These are phyloP conservation scores for Gynostemma pentaphyllum DNA, from an alignment of 306 rosid species.

Conservation along the genomic window DNA sequence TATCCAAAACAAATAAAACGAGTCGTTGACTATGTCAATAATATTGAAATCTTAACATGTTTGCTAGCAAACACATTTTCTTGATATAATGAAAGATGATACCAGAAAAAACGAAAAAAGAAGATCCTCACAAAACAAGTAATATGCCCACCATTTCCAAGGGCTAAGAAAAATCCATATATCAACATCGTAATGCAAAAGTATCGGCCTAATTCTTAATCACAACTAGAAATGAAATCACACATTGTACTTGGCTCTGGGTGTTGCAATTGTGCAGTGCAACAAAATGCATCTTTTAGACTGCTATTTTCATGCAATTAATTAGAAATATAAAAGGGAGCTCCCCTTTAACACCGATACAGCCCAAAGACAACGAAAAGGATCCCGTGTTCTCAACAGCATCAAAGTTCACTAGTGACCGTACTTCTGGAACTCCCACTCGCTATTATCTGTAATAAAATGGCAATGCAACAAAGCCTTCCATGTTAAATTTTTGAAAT, in stretches of 20 bases:
- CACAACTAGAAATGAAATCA: neutral
- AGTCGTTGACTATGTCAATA: too few species aligned
- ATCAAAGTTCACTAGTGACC: conserved; percentile 53
- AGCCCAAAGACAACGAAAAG: neutral
- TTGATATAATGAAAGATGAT: too few species aligned
- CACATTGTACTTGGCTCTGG: neutral
- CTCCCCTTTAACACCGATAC: neutral
- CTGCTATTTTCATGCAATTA: neutral
- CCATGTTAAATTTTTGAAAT: neutral
- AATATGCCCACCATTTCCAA: too few species aligned
- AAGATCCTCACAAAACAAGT: too few species aligned
- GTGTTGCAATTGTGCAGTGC: neutral
- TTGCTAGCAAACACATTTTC: too few species aligned
- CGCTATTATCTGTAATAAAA: conserved; percentile 70
- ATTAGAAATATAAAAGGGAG: neutral
- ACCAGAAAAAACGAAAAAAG: too few species aligned
- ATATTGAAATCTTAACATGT: too few species aligned
- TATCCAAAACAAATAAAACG: too few species aligned
- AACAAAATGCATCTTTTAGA: neutral
- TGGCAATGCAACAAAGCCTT: neutral
- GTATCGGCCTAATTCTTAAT: neutral
- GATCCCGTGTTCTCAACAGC: conserved; percentile 3
- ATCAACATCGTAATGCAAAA: neutral
- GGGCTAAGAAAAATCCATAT: neutral
- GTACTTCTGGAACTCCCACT: conserved; percentile 95